Evolutionary conservation across 2,329 filamentous ascomycete species (phyloP).

Genomic region (Beauveria varroae): DNA sequence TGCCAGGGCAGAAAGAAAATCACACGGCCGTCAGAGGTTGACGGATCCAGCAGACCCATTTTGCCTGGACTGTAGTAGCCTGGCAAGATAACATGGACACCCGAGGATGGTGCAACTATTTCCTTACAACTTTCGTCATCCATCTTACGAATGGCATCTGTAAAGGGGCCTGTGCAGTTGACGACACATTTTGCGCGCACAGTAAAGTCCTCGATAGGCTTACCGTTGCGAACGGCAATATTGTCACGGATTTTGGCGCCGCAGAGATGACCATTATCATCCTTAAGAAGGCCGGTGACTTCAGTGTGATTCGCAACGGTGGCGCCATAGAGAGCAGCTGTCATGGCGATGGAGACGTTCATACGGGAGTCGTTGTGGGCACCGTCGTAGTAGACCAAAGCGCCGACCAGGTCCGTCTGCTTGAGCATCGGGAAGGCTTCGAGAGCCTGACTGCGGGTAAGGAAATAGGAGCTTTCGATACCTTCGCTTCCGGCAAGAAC

Average conservation of each 20-base stretch:
- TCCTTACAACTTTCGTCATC: conserved; percentile 65
- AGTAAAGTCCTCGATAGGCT: conserved; percentile 50
- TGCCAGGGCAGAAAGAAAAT: conserved; percentile 95
- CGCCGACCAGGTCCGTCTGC: conserved; percentile 68
- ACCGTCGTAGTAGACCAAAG: conserved; percentile 85
- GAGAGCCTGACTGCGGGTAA: conserved; percentile 77
- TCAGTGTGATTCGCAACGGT: conserved; percentile 80
- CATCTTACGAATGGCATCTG: conserved; percentile 77
- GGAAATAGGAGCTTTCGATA: conserved; percentile 82
- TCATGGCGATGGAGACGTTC: conserved; percentile 85
- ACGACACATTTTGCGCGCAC: conserved; percentile 75
- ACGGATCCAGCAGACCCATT: conserved; percentile 83
- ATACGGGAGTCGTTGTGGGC: conserved; percentile 89
- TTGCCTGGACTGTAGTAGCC: conserved; percentile 79
- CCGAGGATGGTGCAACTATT: conserved; percentile 79
- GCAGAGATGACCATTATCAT: conserved; percentile 62
- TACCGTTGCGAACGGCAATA: conserved; percentile 57
- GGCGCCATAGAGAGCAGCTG: conserved; percentile 76
- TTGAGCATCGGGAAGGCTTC: conserved; percentile 87
- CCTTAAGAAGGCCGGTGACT: conserved; percentile 69
- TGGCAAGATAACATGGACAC: conserved; percentile 79
- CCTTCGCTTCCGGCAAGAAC: conserved; percentile 78
- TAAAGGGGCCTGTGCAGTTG: conserved; percentile 85
- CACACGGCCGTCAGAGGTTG: conserved; percentile 79
- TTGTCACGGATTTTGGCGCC: conserved; percentile 68